Percentiles rank a stretch among this genome's conserved stretches.
Conservation (phyloP, 805 yeast species). For the Starmerella gropengiesseri region DNA sequence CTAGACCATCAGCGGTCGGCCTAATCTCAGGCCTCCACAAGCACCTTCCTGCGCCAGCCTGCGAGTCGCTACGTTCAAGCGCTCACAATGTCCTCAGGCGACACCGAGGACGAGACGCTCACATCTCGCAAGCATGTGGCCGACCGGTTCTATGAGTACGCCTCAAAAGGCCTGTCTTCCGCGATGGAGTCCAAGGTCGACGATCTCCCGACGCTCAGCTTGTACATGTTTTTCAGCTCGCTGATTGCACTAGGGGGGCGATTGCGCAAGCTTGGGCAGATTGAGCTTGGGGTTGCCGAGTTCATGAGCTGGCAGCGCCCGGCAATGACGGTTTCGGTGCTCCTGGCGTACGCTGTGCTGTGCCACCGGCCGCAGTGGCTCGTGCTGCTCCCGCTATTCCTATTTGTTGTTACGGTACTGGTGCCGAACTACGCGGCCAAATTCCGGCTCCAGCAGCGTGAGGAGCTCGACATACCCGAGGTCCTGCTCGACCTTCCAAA, state of each 20-base stretch:
- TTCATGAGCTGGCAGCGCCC: constrained; percentile 68
- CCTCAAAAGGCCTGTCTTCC: constrained; percentile 11
- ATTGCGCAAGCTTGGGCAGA: constrained; percentile 34
- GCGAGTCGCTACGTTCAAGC: no score
- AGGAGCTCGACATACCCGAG: neutral
- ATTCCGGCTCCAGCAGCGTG: constrained; percentile 16
- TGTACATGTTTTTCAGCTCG: constrained; percentile 16
- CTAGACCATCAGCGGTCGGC: no score
- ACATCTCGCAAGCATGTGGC: constrained; percentile 14
- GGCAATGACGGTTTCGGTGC: constrained; percentile 48
- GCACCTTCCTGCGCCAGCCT: no score
- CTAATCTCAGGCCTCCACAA: no score
- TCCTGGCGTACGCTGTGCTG: constrained; percentile 52
- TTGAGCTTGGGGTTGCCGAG: constrained; percentile 52
- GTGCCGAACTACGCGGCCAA: constrained; percentile 49
- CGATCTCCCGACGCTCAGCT: constrained; percentile 19
- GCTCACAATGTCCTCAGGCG: no score
- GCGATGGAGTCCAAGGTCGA: constrained; percentile 11
- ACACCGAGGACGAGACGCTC: neutral
- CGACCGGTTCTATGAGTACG: constrained; percentile 14
- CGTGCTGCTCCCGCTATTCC: constrained; percentile 50
- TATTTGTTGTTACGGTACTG: constrained; percentile 46
- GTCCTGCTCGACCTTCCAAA: constrained; percentile 22
- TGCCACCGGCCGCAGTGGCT: constrained; percentile 65
- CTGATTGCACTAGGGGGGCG: constrained; percentile 17